phyloP scores from a whole-genome alignment of 1,284 basidiomycete species.

The Ceratobasidium sp. region DNA sequence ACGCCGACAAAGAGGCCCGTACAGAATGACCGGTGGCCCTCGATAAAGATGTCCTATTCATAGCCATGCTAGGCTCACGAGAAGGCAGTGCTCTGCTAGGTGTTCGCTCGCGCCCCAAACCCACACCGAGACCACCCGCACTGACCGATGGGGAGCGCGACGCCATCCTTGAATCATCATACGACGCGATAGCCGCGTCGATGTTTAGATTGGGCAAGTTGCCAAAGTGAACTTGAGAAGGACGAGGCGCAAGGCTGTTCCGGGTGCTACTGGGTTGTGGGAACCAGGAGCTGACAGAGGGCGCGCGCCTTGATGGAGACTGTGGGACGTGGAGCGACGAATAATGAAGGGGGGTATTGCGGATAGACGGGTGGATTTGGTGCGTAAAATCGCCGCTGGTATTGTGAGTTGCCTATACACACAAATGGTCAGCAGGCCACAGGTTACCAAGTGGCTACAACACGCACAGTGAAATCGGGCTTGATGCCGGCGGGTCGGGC shows the following conservation, averaged over 20 bases:
- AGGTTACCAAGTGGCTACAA: constrained; percentile 13
- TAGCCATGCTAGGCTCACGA: constrained; percentile 13
- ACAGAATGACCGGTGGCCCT: constrained; percentile 17
- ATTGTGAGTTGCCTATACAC: neutral
- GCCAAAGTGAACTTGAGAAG: constrained; percentile 34
- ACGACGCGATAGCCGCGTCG: constrained; percentile 26
- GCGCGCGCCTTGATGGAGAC: constrained; percentile 22
- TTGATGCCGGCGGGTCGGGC: constrained; percentile 50
- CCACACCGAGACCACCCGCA: constrained; percentile 9
- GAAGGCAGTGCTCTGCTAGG: constrained; percentile 4
- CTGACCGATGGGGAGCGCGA: constrained; percentile 30
- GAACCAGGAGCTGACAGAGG: constrained; percentile 31
- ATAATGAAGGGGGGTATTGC: constrained; percentile 12
- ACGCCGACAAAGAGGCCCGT: constrained; percentile 23
- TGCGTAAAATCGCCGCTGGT: neutral
- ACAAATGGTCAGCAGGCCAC: neutral
- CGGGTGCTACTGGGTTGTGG: constrained; percentile 33
- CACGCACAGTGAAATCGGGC: constrained; percentile 41
- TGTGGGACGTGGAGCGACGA: neutral
- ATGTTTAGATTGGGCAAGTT: constrained; percentile 24
- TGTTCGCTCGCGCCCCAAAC: constrained; percentile 28
- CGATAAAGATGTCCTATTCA: constrained; percentile 13
- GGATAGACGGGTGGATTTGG: neutral
- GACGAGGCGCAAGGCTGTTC: constrained; percentile 24
- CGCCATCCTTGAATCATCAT: constrained; percentile 25